Evolutionary conservation across 2,329 filamentous ascomycete species (phyloP), one percentile per base, ranked within the genome.

Genomic region (Talaromyces funiculosus): DNA sequence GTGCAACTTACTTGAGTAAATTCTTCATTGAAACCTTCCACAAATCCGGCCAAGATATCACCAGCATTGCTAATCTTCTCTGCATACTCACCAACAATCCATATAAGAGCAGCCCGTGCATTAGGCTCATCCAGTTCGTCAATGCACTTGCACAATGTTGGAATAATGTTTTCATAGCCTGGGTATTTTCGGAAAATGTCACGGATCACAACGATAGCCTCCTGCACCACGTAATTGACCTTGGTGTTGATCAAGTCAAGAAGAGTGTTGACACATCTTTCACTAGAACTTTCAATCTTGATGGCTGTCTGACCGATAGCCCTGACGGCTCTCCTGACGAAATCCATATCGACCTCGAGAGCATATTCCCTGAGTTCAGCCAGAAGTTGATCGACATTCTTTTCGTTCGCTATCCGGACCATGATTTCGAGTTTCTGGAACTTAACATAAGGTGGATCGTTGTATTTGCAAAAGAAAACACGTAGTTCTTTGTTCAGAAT

Each of bases 401-500:
- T 89, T 67, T 97, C 92, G 77, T 97, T 97, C 63, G 93, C 91
- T 86, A 99, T 97, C 75, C 94, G 88, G 53, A 99, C 93, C 94
- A 99, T 97, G 64, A 97, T 97, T 73, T 99, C 94, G 54, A 99
- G 84, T 73, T 99, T 99, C 72, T 96, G 90, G 62, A 99, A 86
- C 76, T 99, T 99, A 69, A 99, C 87, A 73, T 99, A 99, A 22
- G 92, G 92, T 1, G 94, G 93, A 68, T 99, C 94, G 73, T 97
- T 97, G 80, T 99, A 99, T 78, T 99, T 99, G 87, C 94, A 99
- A 80, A 99, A 99, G 80, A 99, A 99, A 8, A 99, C 94, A 47
- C 94, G 86, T 70, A 99, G 86, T 75, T 99, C 94, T 75, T 97
- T 97, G 81, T 90, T 96, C 9, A 99, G 82, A 60, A 99, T 97